These are phyloP conservation scores for Fusarium napiforme DNA, from an alignment of 2,329 filamentous ascomycete species.

Conservation along the genomic window DNA sequence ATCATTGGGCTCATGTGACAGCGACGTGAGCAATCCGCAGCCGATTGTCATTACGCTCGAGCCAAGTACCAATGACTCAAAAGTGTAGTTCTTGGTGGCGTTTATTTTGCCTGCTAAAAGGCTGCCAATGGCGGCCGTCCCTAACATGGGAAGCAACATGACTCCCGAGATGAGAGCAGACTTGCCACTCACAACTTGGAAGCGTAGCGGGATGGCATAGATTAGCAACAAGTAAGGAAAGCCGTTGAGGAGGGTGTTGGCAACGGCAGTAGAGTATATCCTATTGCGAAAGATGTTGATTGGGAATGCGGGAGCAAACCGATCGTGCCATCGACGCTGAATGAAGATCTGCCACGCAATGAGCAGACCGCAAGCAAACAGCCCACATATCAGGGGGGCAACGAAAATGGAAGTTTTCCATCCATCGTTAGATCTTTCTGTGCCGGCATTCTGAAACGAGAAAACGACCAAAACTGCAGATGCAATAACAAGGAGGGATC, in stretches of 20 bases:
- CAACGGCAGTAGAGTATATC: conserved; percentile 54
- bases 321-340: conserved; percentile 42
- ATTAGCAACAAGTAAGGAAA: conserved; percentile 62
- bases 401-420: conserved; percentile 57
- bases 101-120: conserved; percentile 56
- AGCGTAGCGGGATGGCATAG: conserved; percentile 61
- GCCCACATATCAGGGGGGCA: conserved; percentile 45
- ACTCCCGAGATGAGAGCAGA: conserved; percentile 59
- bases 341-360: conserved; percentile 46
- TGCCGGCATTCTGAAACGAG: conserved; percentile 64
- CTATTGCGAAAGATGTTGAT: conserved; percentile 59
- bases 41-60: conserved; percentile 58
- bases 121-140: conserved; percentile 59
- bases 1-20: conserved; percentile 49
- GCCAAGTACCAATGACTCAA: conserved; percentile 57
- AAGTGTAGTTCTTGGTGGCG: conserved; percentile 53
- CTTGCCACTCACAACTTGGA: conserved; percentile 62
- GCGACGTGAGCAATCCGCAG: conserved; percentile 58
- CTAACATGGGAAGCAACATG: conserved; percentile 65
- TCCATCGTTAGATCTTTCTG: conserved; percentile 42
- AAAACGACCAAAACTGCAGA: conserved; percentile 67
- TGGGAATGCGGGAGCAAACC: conserved; percentile 57
- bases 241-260: conserved; percentile 61
- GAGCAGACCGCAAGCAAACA: conserved; percentile 45
- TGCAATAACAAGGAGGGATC: conserved; percentile 63